Percentiles rank a stretch among this genome's conserved stretches.
phyloP scores from a whole-genome alignment of 176 grass and related monocot genomes.

The Avena atlantica region DNA sequence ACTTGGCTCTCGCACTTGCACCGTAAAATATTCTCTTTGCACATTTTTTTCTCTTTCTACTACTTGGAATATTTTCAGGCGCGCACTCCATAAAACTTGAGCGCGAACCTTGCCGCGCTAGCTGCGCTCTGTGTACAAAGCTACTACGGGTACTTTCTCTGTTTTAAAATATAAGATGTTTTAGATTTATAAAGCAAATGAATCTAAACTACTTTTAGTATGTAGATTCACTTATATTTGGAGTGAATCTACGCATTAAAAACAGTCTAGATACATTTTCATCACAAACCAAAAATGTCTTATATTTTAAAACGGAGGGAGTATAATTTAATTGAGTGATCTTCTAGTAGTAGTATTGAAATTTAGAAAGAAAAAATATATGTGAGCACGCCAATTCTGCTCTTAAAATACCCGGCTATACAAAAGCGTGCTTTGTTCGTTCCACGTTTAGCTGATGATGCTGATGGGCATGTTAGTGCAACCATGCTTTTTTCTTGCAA shows the following conservation, averaged over 20 bases:
- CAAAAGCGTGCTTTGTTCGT: slow-evolving; percentile 28
- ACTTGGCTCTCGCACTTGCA: not conserved
- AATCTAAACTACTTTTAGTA: too few species aligned
- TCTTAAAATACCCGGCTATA: not conserved
- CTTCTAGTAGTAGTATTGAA: not conserved
- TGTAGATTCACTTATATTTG: too few species aligned
- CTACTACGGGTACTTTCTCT: not conserved
- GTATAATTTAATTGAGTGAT: not conserved
- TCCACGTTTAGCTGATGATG: not conserved
- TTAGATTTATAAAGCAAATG: too few species aligned
- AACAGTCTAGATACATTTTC: too few species aligned
- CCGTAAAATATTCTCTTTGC: not conserved
- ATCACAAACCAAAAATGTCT: too few species aligned
- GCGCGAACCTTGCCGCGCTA: not conserved
- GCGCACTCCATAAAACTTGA: not conserved
- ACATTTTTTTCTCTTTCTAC: not conserved
- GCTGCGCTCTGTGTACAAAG: not conserved
- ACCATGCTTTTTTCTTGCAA: not conserved
- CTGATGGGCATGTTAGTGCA: not conserved
- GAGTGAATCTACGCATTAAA: too few species aligned
- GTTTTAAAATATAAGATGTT: too few species aligned
- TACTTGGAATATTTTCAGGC: not conserved
- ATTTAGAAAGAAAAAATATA: not conserved
- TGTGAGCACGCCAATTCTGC: not conserved
- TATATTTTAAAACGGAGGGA: too few species aligned